Conservation (phyloP, 345 rosid genomes). For the Trapa incisa region DNA sequence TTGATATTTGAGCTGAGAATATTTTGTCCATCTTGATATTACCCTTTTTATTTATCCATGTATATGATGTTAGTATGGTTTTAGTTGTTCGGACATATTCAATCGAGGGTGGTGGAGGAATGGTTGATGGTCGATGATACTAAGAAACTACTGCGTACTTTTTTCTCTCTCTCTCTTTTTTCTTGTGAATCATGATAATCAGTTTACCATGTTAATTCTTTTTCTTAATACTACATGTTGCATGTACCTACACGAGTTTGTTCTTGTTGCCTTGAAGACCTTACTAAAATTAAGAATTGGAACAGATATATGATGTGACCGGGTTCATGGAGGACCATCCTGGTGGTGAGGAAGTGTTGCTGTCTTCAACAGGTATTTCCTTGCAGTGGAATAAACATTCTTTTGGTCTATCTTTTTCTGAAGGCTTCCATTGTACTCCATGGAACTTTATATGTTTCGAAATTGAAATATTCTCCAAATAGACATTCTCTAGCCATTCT, state of each 20-base stretch:
- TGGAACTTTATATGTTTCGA: too few species aligned
- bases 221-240: background rate
- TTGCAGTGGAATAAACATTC: too few species aligned
- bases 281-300: slow-evolving; percentile 2
- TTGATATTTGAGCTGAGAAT: background rate
- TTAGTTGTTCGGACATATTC: background rate
- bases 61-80: background rate
- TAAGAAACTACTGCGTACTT: too few species aligned
- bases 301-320: slow-evolving; percentile 61
- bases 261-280: background rate
- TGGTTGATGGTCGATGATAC: too few species aligned
- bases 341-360: slow-evolving; percentile 65
- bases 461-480: too few species aligned
- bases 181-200: background rate
- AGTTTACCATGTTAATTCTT: background rate
- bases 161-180: too few species aligned
- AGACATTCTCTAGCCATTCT: too few species aligned
- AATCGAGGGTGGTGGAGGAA: too few species aligned
- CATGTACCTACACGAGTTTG: background rate
- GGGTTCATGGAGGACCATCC: slow-evolving; percentile 75
- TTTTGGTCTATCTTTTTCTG: too few species aligned
- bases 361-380: slow-evolving; percentile 46
- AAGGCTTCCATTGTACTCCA: too few species aligned
- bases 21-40: background rate
- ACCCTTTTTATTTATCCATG: background rate